Base-by-base conservation (phyloP, 495 filamentous ascomycete species). In the Apodospora peruviana region DNA sequence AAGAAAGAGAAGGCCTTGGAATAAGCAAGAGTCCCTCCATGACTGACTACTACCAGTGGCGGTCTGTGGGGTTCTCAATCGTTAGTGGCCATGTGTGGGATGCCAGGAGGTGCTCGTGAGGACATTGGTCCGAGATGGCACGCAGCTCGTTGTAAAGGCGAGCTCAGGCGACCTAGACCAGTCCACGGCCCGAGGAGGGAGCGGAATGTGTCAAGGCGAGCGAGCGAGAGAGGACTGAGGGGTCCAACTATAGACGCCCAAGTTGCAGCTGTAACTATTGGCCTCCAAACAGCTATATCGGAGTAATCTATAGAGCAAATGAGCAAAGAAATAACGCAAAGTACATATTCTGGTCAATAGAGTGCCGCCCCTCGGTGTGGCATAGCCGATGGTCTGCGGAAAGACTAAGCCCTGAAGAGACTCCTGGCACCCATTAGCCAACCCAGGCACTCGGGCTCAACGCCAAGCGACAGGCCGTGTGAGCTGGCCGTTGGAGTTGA, bases 301-400 rank as follows among this genome's bases (percentile, higher is more conserved):
- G 56, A 29, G 55, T 43, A 64, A 65, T 66, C 61, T 69, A 64
- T 54, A 45, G 47, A 49, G 56, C 56, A 54, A 53, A 66, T 55
- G 58, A 52, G 34, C 50, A 34, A 58, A 53, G 43, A 65, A 68
- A 69, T 65, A 49, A 67, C 65, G 68, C 65, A 67, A n/a, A 41
- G 45, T 18, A 52, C 44, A 32, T 41, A 14, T 48, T 55, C 50
- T 51, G 25, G 49, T 43, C 55, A 34, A 43, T 24, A 48, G 27
- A 20, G 23, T 38, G 14, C 43, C 32, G 39, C 22, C 16, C 22
- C 16, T 49, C 8, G 34, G 40, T 23, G 19, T 54, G 39, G 45
- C 18, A 50, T 40, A 27, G 51, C 19, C 20, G 23, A 17, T 32
- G 24, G 37, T 41, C 22, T 23, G 23, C 8, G 7, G 27, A 32